Base-by-base conservation (phyloP, 495 filamentous ascomycete genomes). In the Pseudevernia furfuracea region DNA sequence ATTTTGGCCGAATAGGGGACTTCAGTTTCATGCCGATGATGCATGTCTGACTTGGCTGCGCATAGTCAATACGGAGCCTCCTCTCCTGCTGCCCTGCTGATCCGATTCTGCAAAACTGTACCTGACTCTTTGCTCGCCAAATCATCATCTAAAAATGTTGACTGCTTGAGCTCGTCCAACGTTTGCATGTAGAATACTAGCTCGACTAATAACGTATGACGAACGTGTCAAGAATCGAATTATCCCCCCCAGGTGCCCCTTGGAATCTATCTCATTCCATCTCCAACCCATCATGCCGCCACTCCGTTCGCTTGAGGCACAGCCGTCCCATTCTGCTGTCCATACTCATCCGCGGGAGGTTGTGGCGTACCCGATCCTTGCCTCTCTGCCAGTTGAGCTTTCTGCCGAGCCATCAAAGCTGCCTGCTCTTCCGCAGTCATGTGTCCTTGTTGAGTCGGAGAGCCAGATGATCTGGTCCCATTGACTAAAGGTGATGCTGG, bases 301-400 rank as follows among this genome's bases (percentile, higher is more conserved):
- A 66, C 61, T 38, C 67, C 69, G 46, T 71, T 71, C 36, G 59
- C 65, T 61, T 69, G 69, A n/a, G 71, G 71, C 17, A 74, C 73
- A 59, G 76, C 75, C 9, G 78, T 80, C 30, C 77, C 78, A 58
- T 77, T 81, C 58, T 73, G 77, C 65, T 76, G 72, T 66, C 67
- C 78, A 56, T 65, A 59, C 43, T 65, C 63, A 19, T 61, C 43
- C 23, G 66, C 55, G 10, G 69, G 44, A 38, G 78, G 71, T 58
- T 80, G 79, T 30, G 79, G 78, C 36, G 80, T 79, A 11, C 72
- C 71, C 0, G 77, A 75, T 23, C 71, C 73, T 63, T 76, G 76
- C 44, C 73, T 69, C 37, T 74, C 74, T 8, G 74, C 77, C 52
- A 79, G 57, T 63, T 82, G 78, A 36, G 76, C 73, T 69, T 76